Conservation (phyloP, 2,329 filamentous ascomycete genomes). For the Cladophialophora carrionii region DNA sequence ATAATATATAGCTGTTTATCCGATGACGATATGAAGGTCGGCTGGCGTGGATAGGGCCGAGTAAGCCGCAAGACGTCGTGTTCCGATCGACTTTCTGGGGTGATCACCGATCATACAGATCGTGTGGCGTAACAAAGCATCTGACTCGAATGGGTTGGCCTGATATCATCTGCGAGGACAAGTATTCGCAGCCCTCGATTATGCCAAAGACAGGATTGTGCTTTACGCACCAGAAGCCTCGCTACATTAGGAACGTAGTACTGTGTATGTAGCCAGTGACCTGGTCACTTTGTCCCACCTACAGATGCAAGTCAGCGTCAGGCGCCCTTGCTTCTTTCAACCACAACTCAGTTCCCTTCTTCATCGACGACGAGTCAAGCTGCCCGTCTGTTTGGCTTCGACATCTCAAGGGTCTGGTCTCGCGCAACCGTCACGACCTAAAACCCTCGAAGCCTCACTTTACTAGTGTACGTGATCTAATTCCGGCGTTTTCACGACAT, state of each 20-base stretch:
- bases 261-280: background rate
- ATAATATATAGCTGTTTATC: background rate
- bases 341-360: background rate
- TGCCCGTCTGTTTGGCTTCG: background rate
- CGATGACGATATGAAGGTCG: constrained; percentile 17
- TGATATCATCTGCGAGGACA: background rate
- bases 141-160: background rate
- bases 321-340: constrained; percentile 8
- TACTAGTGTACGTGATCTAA: background rate
- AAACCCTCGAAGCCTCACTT: background rate
- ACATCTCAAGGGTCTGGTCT: background rate
- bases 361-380: background rate
- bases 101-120: constrained; percentile 15
- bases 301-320: constrained; percentile 1
- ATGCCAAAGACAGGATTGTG: background rate
- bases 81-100: constrained; percentile 11
- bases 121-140: constrained; percentile 5
- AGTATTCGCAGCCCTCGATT: background rate
- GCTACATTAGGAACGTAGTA: background rate
- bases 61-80: background rate
- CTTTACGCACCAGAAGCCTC: background rate
- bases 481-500: constrained; percentile 8
- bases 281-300: constrained; percentile 6
- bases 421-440: background rate
- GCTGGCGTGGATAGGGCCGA: background rate